phyloP scores from a whole-genome alignment of 2,329 filamentous ascomycete genomes.

The Albophoma yamanashiensis region DNA sequence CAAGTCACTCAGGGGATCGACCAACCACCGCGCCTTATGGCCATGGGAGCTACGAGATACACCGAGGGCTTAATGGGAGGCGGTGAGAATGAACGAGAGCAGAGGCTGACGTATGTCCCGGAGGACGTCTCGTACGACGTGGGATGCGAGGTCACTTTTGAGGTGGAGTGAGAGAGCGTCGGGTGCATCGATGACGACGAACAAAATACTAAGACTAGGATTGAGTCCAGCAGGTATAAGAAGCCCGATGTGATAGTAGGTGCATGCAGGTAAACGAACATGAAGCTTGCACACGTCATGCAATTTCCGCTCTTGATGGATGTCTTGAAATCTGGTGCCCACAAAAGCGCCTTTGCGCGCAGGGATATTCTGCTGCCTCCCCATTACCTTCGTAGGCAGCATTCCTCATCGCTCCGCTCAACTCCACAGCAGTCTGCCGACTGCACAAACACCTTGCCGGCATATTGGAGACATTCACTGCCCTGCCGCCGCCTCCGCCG shows the following conservation, averaged over 20 bases:
- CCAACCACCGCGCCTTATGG: background rate
- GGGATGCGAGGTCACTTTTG: background rate
- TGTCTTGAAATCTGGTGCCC: background rate
- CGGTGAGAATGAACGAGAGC: background rate
- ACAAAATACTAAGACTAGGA: background rate
- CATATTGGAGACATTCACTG: background rate
- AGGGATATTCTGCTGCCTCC: background rate
- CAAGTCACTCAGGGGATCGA: background rate
- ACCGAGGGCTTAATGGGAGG: background rate
- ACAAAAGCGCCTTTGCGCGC: background rate
- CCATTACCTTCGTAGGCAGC: background rate
- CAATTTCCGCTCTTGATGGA: background rate
- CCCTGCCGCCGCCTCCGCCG: constrained; percentile 7
- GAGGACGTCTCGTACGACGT: background rate
- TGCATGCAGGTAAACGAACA: too few relatives aligned
- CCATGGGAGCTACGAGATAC: background rate
- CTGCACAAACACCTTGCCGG: background rate
- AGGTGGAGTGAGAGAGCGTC: background rate
- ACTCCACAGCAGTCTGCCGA: background rate
- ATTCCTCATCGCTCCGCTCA: background rate
- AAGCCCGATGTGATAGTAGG: too few relatives aligned
- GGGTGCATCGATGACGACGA: background rate
- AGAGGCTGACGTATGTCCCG: background rate
- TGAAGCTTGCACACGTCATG: too few relatives aligned
- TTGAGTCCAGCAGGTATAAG: too few relatives aligned